Conservation (phyloP, 2,329 filamentous ascomycete species). For the Phialophora expanda region DNA sequence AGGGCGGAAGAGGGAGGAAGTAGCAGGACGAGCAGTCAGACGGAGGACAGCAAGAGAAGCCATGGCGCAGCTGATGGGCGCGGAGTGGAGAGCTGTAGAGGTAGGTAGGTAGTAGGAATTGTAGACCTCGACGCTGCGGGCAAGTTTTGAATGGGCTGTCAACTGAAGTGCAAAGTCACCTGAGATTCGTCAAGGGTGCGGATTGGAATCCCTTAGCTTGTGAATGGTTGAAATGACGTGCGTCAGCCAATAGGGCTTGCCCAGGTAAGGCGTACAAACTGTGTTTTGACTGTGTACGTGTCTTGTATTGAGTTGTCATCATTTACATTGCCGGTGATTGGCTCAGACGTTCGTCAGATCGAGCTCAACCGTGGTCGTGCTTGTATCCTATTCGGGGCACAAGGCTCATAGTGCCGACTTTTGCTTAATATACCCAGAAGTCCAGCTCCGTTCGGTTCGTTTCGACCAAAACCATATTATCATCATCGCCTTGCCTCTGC, state of each 20-base stretch:
- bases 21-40: conserved; percentile 69
- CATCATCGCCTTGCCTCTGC: background rate
- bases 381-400: background rate
- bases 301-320: background rate
- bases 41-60: conserved; percentile 72
- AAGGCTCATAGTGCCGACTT: background rate
- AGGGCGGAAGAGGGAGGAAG: conserved; percentile 37
- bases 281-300: conserved; percentile 4
- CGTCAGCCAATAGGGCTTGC: background rate
- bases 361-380: background rate
- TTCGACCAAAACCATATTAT: background rate
- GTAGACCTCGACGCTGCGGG: conserved; percentile 13
- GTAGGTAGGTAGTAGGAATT: conserved; percentile 23
- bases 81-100: conserved; percentile 4
- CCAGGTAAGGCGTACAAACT: background rate
- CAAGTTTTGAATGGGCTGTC: conserved; percentile 22
- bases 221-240: conserved; percentile 30
- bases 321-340: conserved; percentile 2
- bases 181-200: conserved; percentile 25
- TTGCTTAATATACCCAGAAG: background rate
- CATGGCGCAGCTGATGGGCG: conserved; percentile 55
- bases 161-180: conserved; percentile 29
- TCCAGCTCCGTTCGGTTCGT: background rate
- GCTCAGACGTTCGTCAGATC: background rate
- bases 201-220: conserved; percentile 11